phyloP scores from a whole-genome alignment of 257 asterid species.

The Ehretia macrophylla region DNA sequence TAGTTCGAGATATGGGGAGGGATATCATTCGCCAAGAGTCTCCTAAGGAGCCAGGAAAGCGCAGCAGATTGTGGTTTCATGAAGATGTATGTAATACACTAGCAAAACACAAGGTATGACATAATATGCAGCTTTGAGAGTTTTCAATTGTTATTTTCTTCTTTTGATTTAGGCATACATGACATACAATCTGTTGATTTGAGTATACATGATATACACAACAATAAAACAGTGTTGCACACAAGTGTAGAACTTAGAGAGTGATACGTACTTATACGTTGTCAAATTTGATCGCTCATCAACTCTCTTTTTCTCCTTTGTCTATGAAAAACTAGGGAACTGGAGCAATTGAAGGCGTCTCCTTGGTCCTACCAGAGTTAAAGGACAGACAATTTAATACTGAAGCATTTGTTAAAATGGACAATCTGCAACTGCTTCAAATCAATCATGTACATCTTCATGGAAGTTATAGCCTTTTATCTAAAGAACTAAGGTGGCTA shows the following conservation, averaged over 20 bases:
- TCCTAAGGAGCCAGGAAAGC: conserved; percentile 8
- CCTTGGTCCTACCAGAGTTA: neutral
- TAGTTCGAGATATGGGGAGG: conserved; percentile 14
- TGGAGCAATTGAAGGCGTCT: conserved; percentile 9
- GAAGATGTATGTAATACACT: conserved; percentile 1
- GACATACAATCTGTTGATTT: neutral
- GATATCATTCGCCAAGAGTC: conserved; percentile 10
- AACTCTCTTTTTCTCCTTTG: too few species aligned
- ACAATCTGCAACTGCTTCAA: neutral
- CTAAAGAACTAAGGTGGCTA: conserved; percentile 4
- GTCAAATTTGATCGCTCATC: too few species aligned
- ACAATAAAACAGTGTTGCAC: too few species aligned
- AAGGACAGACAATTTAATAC: neutral
- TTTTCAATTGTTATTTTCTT: neutral
- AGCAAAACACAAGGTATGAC: neutral
- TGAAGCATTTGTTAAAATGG: neutral
- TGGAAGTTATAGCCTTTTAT: neutral
- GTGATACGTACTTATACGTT: too few species aligned
- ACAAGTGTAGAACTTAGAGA: too few species aligned
- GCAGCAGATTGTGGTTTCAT: conserved; percentile 8
- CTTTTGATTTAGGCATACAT: neutral
- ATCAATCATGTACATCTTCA: neutral
- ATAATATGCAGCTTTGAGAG: neutral
- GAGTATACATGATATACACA: neutral
- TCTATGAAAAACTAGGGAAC: conserved; percentile 12